A percentile compares a stretch with the other conserved stretches of the same genome.
phyloP scores from a whole-genome alignment of 352 stramenopile genomes.

The Globisporangium viniferum region DNA sequence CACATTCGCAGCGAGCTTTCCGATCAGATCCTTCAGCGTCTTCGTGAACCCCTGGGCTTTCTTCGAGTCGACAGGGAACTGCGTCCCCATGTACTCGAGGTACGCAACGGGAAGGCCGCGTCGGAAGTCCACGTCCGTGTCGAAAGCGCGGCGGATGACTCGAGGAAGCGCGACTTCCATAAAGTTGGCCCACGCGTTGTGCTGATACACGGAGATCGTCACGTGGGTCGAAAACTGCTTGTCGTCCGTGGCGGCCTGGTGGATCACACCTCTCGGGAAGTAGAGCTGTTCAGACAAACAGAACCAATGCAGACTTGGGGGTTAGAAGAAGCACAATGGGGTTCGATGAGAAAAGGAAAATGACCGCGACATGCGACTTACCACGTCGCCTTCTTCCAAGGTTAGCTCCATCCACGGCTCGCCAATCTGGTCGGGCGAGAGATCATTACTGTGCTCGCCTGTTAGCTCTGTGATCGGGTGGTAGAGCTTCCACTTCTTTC shows the following conservation, averaged over 20 bases:
- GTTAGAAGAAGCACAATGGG: neutral
- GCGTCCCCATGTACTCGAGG: slow-evolving; percentile 67
- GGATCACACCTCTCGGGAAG: slow-evolving; percentile 78
- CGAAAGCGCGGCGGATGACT: slow-evolving; percentile 76
- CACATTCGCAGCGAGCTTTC: slow-evolving; percentile 48
- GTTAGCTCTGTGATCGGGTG: slow-evolving; percentile 65
- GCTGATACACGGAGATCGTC: slow-evolving; percentile 87
- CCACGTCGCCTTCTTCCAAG: slow-evolving; percentile 77
- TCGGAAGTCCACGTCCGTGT: slow-evolving; percentile 70
- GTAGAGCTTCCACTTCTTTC: slow-evolving; percentile 90
- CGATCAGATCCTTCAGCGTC: slow-evolving; percentile 46
- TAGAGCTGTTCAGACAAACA: slow-evolving; percentile 47
- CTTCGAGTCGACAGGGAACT: slow-evolving; percentile 38
- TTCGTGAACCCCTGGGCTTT: slow-evolving; percentile 50
- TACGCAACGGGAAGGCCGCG: slow-evolving; percentile 71
- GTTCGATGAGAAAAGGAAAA: neutral
- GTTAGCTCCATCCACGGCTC: slow-evolving; percentile 82
- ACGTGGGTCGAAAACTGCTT: slow-evolving; percentile 84
- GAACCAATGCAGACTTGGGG: neutral
- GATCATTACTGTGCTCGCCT: slow-evolving; percentile 76
- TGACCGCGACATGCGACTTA: slow-evolving; percentile 12
- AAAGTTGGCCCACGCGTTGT: slow-evolving; percentile 88
- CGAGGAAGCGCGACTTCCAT: slow-evolving; percentile 74
- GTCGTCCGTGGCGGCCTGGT: slow-evolving; percentile 76
- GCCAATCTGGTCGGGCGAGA: slow-evolving; percentile 60